A percentile compares a stretch with the other conserved stretches of the same genome.
Evolutionary conservation across 495 filamentous ascomycete genomes (phyloP).

Genomic region (Xylaria cubensis): DNA sequence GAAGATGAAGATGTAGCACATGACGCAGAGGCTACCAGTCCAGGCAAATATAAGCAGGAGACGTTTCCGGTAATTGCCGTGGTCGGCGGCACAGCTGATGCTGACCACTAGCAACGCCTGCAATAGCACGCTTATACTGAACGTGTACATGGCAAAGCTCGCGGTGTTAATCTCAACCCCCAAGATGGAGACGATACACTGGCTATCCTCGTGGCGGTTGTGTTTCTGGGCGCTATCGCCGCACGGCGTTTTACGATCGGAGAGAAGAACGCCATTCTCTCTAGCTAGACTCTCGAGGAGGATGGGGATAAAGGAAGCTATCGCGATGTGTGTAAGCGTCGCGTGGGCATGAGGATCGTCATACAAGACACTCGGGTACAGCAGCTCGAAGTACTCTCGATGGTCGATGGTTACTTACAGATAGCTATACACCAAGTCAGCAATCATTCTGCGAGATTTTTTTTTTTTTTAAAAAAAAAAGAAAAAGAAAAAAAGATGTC

Average conservation of each 20-base stretch:
- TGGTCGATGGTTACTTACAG: constrained; percentile 34
- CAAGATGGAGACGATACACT: constrained; percentile 83
- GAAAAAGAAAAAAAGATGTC: constrained; percentile 4
- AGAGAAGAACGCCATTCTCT: constrained; percentile 83
- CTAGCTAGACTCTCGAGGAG: constrained; percentile 91
- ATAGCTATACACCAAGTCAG: constrained; percentile 37
- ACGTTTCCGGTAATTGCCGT: constrained; percentile 90
- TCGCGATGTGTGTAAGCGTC: constrained; percentile 31
- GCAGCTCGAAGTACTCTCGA: neutral
- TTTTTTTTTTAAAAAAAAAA: too few species aligned
- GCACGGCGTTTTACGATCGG: constrained; percentile 76
- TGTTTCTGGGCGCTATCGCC: constrained; percentile 50
- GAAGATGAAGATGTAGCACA: constrained; percentile 84
- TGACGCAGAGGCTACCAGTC: constrained; percentile 78
- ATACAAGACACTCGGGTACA: neutral
- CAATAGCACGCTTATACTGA: constrained; percentile 86
- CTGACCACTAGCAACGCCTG: constrained; percentile 92
- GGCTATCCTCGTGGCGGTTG: constrained; percentile 52
- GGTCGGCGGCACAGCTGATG: constrained; percentile 94
- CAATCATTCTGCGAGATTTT: neutral
- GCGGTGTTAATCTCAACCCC: constrained; percentile 92
- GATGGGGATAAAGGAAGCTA: constrained; percentile 96
- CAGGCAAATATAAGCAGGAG: constrained; percentile 85
- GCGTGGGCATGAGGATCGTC: neutral
- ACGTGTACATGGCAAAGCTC: constrained; percentile 98